These are phyloP conservation scores for Gastrodia elata DNA, from an alignment of 106 monocot genomes.

Conservation along the genomic window DNA sequence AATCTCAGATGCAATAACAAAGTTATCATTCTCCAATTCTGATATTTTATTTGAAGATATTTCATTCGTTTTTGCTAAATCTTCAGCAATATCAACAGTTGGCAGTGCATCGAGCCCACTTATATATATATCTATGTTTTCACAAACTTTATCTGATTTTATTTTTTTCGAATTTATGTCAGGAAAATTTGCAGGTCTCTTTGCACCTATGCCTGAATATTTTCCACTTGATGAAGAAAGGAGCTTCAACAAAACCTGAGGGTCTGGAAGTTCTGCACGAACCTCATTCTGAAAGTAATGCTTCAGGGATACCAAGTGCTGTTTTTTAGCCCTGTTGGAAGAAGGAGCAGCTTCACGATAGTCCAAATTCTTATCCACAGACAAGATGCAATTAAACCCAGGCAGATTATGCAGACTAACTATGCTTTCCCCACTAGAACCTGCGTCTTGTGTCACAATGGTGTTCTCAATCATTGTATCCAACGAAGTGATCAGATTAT, in stretches of 20 bases:
- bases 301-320: constrained; percentile 48
- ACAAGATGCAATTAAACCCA: constrained; percentile 14
- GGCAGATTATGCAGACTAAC: constrained; percentile 16
- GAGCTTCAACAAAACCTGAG: constrained; percentile 70
- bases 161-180: constrained; percentile 29
- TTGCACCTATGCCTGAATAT: constrained; percentile 21
- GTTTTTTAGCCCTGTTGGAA: constrained; percentile 9
- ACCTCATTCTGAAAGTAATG: constrained; percentile 63
- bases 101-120: constrained; percentile 34
- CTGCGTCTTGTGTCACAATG: background rate
- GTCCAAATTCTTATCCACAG: constrained; percentile 9
- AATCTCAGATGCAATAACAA: constrained; percentile 29
- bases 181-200: constrained; percentile 36
- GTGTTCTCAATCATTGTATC: constrained; percentile 21
- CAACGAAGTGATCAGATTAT: constrained; percentile 28
- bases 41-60: constrained; percentile 7
- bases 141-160: constrained; percentile 23
- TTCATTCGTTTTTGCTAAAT: constrained; percentile 7
- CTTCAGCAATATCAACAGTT: constrained; percentile 10
- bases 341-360: background rate
- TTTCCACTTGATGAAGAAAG: constrained; percentile 32
- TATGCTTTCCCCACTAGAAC: constrained; percentile 4
- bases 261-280: constrained; percentile 59
- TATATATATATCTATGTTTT: constrained; percentile 58
- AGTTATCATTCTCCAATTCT: constrained; percentile 19